These are phyloP conservation scores for Dactylonectria estremocensis DNA, from an alignment of 2,329 filamentous ascomycete genomes.

Conservation along the genomic window DNA sequence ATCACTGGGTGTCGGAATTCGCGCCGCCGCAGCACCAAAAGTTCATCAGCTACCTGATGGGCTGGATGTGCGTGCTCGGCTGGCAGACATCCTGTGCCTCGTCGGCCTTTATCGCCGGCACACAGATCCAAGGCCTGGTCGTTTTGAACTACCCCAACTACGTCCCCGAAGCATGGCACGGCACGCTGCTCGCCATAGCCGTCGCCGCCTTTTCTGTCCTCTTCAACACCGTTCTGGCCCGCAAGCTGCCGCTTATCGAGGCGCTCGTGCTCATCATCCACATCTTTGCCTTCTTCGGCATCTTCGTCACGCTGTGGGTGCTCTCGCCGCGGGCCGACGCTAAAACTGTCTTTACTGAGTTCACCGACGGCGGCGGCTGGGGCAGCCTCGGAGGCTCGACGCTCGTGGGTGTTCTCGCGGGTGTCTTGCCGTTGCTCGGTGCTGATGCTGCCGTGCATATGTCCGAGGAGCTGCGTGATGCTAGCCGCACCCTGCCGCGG, in stretches of 20 bases:
- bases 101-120: conserved; percentile 59
- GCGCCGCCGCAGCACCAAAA: conserved; percentile 64
- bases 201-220: conserved; percentile 37
- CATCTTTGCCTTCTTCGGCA: conserved; percentile 43
- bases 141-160: conserved; percentile 50
- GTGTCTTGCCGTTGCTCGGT: conserved; percentile 36
- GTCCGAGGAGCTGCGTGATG: conserved; percentile 42
- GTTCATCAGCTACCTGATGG: conserved; percentile 66
- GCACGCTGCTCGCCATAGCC: conserved; percentile 34
- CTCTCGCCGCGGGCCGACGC: conserved; percentile 39
- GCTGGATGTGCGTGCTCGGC: conserved; percentile 62
- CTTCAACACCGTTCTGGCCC: conserved; percentile 39
- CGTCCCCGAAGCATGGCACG: conserved; percentile 37
- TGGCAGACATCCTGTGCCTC: conserved; percentile 61
- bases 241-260: conserved; percentile 38
- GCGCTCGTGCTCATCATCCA: conserved; percentile 38
- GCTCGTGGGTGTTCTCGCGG: conserved; percentile 41
- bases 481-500: conserved; percentile 37
- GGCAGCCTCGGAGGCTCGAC: conserved; percentile 36
- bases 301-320: conserved; percentile 42
- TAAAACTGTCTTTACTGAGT: conserved; percentile 36
- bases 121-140: conserved; percentile 61
- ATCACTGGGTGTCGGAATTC: conserved; percentile 72
- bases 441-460: conserved; percentile 45
- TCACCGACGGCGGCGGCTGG: conserved; percentile 42